Base-by-base conservation (phyloP, 2,329 filamentous ascomycete species). In the Tolypocladium ovalisporum region DNA sequence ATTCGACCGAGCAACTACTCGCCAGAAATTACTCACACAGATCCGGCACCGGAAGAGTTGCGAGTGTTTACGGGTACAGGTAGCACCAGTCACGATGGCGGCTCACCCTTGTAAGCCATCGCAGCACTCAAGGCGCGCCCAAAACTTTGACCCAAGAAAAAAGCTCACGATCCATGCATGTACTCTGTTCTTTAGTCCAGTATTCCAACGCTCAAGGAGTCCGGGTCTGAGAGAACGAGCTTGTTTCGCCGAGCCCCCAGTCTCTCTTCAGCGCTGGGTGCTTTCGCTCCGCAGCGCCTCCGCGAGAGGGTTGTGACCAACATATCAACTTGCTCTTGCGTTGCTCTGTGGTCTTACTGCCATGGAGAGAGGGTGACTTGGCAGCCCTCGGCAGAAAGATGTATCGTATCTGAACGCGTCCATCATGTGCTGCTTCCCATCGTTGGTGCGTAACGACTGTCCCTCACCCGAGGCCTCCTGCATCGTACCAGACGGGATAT, bases 391-490 rank as follows among this genome's bases (percentile, higher is more conserved):
- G 76, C 78, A 80, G 69, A 68, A 73, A 83, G 80, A 82, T 73
- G 82, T 85, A 84, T 83, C 79, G 79, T 84, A 83, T 82, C 80
- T 77, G 74, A 79, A 83, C 80, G 80, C 81, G 71, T 57, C 36
- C 32, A 13, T 49, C 53, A 32, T 34, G 19, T 52, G 29, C 19
- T 52, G 29, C 19, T 34, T 22, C 47, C 47, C 10, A 51, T 3
- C 19, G 7, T n/a, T 35, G 12, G 47, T 4, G 47, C 22, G 29
- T 10, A 10, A 13, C 29, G 22, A 22, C 4, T 51, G 47, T 52
- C 29, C 24, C 36, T 47, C 54, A 34, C 27, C 54, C 40, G 8
- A 40, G 27, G 52, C 52, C 29, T 37, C 42, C 54, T 19, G 19
- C 36, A 37, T 19, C 36, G 47, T 12, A 13, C 47, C 47, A 13